Evolutionary conservation across 2,329 filamentous ascomycete genomes (phyloP), one percentile per base, ranked within the genome.

Genomic region (Ascocoryne sarcoides): DNA sequence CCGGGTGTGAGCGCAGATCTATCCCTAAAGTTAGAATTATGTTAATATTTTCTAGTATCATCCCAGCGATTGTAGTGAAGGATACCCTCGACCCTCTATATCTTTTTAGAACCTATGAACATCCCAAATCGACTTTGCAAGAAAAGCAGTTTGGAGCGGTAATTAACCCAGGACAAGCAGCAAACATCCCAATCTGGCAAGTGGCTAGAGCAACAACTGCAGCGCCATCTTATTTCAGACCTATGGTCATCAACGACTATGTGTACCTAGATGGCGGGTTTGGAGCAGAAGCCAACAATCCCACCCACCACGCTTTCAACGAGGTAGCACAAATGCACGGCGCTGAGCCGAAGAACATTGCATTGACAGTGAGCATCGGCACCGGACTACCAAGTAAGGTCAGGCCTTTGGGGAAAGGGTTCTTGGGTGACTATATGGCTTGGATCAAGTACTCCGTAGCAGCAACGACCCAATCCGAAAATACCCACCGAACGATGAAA

Each of bases 191-290:
- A 15, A 59, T 60, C 23, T 51, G 54, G 44, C 39, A 60, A 23
- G 55, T 55, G 9, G 49, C 49, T 4, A 52, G 55, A 4, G 58
- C 58, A 2, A 60, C 58, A 1, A 54, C 57, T 4, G 58, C 58
- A 12, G 57, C 58, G 1, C 52, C 58, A 4, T 55, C 54, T 20
- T 59, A 57, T 35, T 60, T 58, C 19, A 44, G 52, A 12, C 46
- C 44, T 28, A 48, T 56, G 37, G 32, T 30, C 5, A 28, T 30
- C 7, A 28, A 28, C 7, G 29, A 32, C 12, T 14, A 36, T 10
- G 35, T 32, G 16, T 40, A 39, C 19, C 21, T 40, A 12, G 41
- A 46, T 17, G 44, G 40, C 5, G 44, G 40, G 4, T 3, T 46
- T 3, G 34, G 41, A 10, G 28, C 17, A 5, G n/a, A n/a, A n/a